Evolutionary conservation across 805 yeast genomes (phyloP).

Genomic region (Naumovozyma baii): DNA sequence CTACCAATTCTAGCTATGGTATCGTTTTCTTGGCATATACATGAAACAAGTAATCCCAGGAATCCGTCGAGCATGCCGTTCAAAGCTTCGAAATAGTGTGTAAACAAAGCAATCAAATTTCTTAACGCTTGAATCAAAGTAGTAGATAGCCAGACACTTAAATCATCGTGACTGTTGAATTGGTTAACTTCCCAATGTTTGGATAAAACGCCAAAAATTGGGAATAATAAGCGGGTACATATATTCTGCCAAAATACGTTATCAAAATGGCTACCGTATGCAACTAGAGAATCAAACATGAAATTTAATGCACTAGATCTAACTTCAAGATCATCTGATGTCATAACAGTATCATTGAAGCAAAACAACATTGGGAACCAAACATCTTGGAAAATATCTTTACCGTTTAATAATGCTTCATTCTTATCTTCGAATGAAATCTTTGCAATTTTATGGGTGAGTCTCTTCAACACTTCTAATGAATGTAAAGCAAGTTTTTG

Average conservation of each 20-base stretch:
- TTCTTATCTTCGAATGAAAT: slow-evolving; percentile 26
- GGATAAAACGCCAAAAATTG: slow-evolving; percentile 75
- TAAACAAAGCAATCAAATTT: slow-evolving; percentile 73
- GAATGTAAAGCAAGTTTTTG: slow-evolving; percentile 77
- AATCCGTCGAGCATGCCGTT: slow-evolving; percentile 69
- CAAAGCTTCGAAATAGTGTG: slow-evolving; percentile 71
- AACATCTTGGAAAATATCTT: slow-evolving; percentile 41
- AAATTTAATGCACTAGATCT: slow-evolving; percentile 78
- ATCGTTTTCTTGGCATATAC: slow-evolving; percentile 94
- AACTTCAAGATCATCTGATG: slow-evolving; percentile 88
- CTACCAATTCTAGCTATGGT: slow-evolving; percentile 93
- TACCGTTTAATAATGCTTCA: slow-evolving; percentile 25
- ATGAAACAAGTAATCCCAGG: slow-evolving; percentile 65
- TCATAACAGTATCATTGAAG: slow-evolving; percentile 83
- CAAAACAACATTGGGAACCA: slow-evolving; percentile 87
- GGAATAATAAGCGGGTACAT: slow-evolving; percentile 73
- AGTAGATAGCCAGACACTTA: slow-evolving; percentile 93
- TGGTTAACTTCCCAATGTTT: slow-evolving; percentile 64
- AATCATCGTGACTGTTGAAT: slow-evolving; percentile 64
- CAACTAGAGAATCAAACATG: slow-evolving; percentile 71
- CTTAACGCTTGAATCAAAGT: slow-evolving; percentile 92
- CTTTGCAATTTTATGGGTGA: slow-evolving; percentile 51
- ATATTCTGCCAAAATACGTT: slow-evolving; percentile 73
- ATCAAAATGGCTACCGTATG: slow-evolving; percentile 70
- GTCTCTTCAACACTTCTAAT: slow-evolving; percentile 56